Evolutionary conservation across 2,329 filamentous ascomycete species (phyloP), one percentile per base, ranked within the genome.

Genomic region (Botrytis paeoniae): DNA sequence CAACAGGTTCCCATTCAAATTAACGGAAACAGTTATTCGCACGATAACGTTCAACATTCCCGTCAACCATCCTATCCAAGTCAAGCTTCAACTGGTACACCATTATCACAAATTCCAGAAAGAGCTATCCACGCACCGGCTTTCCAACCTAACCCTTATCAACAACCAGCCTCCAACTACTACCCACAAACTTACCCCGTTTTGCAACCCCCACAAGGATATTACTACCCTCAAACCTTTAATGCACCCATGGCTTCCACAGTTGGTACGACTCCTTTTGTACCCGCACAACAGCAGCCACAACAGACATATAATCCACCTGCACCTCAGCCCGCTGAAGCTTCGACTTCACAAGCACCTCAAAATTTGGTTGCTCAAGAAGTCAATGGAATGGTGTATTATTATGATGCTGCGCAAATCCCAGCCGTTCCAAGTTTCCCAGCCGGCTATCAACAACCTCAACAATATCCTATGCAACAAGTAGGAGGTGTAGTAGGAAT

Each of bases 371-470:
- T 92, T 65, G 93, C 94, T 0, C 95, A 98, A 81, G 95, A 98
- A 84, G 91, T 91, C 76, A 97, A 97, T 78, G 96, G 96, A 75
- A 98, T 97, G 88, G 94, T 97, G 0, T 98, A 97, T 82, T 99
- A 97, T 81, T 95, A 94, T 79, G 93, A 97, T 80, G 87, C 93
- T 12, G 87, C 90, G n/a, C 91, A 94, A 80, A 84, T 95, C 65
- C 85, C 89, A 39, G 77, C 80, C 43, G 78, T 81, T 32, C 78
- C 81, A 43, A 78, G 78, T 60, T 83, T 84, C 72, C 78, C 83
- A 48, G 80, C 81, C 61, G 80, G 81, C 64, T 89, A 88, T 76
- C 83, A 85, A 43, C 84, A 85, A 72, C 81, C 85, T 57, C 87
- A 85, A 73, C 80, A 85, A 72, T 93, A 90, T 78, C 83, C 86